phyloP scores from a whole-genome alignment of 495 filamentous ascomycete species.

The Aspergillus olivimuriae region DNA sequence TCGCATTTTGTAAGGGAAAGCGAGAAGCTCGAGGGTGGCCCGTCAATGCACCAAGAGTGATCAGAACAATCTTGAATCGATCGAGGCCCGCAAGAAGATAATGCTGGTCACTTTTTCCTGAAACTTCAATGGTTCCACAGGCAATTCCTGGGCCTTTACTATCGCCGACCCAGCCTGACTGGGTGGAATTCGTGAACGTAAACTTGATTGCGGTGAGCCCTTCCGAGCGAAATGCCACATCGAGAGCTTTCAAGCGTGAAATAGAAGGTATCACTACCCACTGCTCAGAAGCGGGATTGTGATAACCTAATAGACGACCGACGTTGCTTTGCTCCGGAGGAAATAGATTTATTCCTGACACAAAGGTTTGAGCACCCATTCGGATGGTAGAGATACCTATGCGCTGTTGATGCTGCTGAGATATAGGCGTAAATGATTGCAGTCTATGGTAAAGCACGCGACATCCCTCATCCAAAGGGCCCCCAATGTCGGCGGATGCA shows the following conservation, averaged over 20 bases:
- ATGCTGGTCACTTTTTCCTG: neutral
- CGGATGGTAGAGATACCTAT: slow-evolving; percentile 6
- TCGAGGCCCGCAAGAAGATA: slow-evolving; percentile 11
- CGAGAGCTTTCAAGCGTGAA: neutral
- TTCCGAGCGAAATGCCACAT: slow-evolving; percentile 9
- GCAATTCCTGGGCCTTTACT: slow-evolving; percentile 5
- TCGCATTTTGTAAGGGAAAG: no score
- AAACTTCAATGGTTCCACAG: slow-evolving; percentile 3
- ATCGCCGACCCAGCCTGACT: slow-evolving; percentile 8
- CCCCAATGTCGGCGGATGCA: neutral
- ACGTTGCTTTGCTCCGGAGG: neutral
- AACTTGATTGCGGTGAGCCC: slow-evolving; percentile 10
- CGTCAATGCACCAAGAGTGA: slow-evolving; percentile 5
- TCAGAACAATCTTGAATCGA: slow-evolving; percentile 11
- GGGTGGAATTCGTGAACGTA: slow-evolving; percentile 4
- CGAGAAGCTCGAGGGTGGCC: no score
- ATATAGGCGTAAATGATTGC: neutral
- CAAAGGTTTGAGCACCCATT: slow-evolving; percentile 6
- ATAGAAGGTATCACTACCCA: slow-evolving; percentile 7
- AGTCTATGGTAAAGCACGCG: slow-evolving; percentile 5
- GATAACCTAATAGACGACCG: no score
- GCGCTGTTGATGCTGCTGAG: neutral
- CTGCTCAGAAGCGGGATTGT: slow-evolving; percentile 1
- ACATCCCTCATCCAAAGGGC: slow-evolving; percentile 10
- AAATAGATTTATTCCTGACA: slow-evolving; percentile 8